A percentile compares a stretch with the other conserved stretches of the same genome.
phyloP scores from a whole-genome alignment of 2,329 filamentous ascomycete species.

The Exophiala dermatitidis region DNA sequence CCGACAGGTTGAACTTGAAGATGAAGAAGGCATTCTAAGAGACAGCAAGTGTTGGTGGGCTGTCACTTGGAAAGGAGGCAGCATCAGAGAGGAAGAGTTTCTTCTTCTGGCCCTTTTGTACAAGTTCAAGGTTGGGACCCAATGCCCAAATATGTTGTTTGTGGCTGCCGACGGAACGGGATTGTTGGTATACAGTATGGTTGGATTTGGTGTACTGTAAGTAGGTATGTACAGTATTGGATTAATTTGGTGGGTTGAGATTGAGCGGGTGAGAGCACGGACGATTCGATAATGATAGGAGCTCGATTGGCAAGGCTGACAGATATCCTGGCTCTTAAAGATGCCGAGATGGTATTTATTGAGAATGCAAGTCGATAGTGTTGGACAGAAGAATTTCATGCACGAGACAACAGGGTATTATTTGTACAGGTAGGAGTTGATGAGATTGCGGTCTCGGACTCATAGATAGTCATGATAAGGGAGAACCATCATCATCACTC shows the following conservation, averaged over 20 bases:
- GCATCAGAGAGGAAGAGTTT: too few species aligned
- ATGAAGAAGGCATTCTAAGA: slow-evolving; percentile 11
- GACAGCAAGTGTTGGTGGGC: not conserved
- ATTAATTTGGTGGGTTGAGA: too few species aligned
- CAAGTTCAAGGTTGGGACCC: too few species aligned
- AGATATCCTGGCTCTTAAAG: not conserved
- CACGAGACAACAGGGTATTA: not conserved
- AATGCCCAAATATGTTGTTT: too few species aligned
- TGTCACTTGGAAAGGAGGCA: not conserved
- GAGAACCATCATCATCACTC: not conserved
- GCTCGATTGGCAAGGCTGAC: not conserved
- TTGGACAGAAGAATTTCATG: slow-evolving; percentile 1
- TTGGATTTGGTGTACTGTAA: too few species aligned
- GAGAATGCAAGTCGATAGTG: not conserved
- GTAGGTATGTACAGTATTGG: too few species aligned
- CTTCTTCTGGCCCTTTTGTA: too few species aligned
- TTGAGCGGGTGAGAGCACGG: not conserved
- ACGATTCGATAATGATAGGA: not conserved
- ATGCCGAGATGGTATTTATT: not conserved
- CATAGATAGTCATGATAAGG: not conserved
- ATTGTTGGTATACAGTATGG: slow-evolving; percentile 10
- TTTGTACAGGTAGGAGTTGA: not conserved
- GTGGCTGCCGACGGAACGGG: not conserved
- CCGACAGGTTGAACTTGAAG: slow-evolving; percentile 15
- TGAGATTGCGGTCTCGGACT: slow-evolving; percentile 1